Evolutionary conservation across 176 grass and related monocot genomes (phyloP).

Genomic region (Oryza meridionalis): DNA sequence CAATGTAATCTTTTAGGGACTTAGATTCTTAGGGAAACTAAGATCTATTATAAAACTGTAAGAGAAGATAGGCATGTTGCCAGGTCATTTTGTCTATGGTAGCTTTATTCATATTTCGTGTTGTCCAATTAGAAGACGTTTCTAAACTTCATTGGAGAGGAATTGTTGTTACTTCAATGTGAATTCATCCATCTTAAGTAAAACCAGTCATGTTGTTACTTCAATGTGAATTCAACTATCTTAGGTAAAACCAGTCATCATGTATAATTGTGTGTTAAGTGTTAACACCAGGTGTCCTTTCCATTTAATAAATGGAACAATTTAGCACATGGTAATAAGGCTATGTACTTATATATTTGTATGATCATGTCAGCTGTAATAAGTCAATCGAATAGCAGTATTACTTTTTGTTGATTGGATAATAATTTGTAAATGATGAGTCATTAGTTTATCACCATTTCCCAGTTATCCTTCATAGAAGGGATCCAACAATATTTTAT

Average conservation of each 20-base stretch:
- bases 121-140: conserved; percentile 1
- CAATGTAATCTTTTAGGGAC: not conserved
- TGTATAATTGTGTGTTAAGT: not conserved
- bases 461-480: not conserved
- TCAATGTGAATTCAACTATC: conserved; percentile 3
- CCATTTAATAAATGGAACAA: not conserved
- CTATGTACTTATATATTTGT: not conserved
- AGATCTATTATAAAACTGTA: conserved; percentile 6
- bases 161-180: not conserved
- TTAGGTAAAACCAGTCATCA: not conserved
- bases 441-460: not conserved
- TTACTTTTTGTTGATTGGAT: conserved; percentile 21
- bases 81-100: not conserved
- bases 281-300: not conserved
- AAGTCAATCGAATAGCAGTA: not conserved
- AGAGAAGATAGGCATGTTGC: not conserved
- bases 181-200: conserved; percentile 1
- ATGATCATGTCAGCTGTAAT: conserved; percentile 7
- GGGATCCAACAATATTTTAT: not conserved
- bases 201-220: not conserved
- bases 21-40: not conserved
- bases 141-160: not conserved
- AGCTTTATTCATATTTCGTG: not conserved
- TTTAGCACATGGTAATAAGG: not conserved
- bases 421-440: not conserved